Evolutionary conservation across 805 yeast genomes (phyloP).

Genomic region (Candida wancherniae): DNA sequence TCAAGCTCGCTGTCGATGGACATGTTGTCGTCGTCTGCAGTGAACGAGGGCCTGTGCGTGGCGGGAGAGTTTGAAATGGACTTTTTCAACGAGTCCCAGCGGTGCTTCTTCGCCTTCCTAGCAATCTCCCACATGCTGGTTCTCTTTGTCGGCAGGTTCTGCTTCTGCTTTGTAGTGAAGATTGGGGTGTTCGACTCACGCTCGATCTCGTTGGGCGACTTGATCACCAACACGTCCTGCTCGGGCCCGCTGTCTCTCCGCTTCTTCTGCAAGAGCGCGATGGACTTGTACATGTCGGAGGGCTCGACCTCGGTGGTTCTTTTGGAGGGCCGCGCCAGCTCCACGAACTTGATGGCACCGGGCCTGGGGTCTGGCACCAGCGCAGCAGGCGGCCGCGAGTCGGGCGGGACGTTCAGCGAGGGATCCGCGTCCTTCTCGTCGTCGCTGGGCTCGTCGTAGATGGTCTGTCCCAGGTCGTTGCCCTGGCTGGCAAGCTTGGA

Average conservation of each 20-base stretch:
- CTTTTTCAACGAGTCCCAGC: slow-evolving; percentile 22
- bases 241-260: slow-evolving; percentile 29
- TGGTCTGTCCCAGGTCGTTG: slow-evolving; percentile 20
- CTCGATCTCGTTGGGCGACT: slow-evolving; percentile 73
- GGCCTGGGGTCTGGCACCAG: slow-evolving; percentile 1
- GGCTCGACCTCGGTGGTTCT: slow-evolving; percentile 54
- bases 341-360: slow-evolving; percentile 52
- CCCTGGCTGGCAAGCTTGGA: slow-evolving; percentile 7
- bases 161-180: slow-evolving; percentile 19
- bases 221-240: slow-evolving; percentile 75
- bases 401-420: slow-evolving; percentile 1
- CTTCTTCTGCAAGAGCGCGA: slow-evolving; percentile 65
- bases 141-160: slow-evolving; percentile 3
- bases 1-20: slow-evolving; percentile 13
- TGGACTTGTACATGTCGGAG: slow-evolving; percentile 77
- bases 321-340: slow-evolving; percentile 51
- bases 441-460: slow-evolving; percentile 42
- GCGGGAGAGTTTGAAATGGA: slow-evolving; percentile 20
- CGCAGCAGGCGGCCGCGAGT: slow-evolving; percentile 1
- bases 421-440: slow-evolving; percentile 15
- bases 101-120: slow-evolving; percentile 3
- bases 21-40: slow-evolving; percentile 7
- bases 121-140: slow-evolving; percentile 10
- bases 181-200: slow-evolving; percentile 31
- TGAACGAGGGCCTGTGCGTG: too few species aligned